A percentile compares a stretch with the other conserved stretches of the same genome.
Conservation (phyloP, 345 rosid species). For the Mangifera indica region DNA sequence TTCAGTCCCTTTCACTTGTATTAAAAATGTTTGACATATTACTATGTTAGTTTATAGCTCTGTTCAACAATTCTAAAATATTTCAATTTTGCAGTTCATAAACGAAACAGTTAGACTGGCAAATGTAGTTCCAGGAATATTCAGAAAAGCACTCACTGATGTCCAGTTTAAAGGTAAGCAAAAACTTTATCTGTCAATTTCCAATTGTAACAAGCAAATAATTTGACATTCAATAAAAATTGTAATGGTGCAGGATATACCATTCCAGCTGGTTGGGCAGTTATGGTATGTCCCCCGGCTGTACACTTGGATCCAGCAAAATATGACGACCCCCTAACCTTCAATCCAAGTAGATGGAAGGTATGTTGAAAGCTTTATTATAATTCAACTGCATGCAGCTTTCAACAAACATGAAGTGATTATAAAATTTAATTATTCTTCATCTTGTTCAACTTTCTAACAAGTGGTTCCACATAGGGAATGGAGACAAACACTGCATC, state of each 20-base stretch:
- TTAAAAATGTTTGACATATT: neutral
- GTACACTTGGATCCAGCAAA: constrained; percentile 72
- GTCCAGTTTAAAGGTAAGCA: constrained; percentile 67
- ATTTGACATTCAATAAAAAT: constrained; percentile 1
- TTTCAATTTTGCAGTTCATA: constrained; percentile 57
- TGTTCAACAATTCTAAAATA: constrained; percentile 23
- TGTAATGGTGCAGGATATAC: constrained; percentile 61
- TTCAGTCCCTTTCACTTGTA: constrained; percentile 13
- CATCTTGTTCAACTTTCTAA: neutral
- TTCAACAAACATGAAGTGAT: neutral
- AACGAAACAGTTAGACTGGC: constrained; percentile 92
- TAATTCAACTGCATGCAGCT: constrained; percentile 12
- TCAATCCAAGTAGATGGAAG: constrained; percentile 92
- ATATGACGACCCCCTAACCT: constrained; percentile 71
- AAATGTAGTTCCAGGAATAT: constrained; percentile 91
- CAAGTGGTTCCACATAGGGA: constrained; percentile 46
- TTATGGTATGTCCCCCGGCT: constrained; percentile 95
- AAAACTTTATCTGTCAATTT: neutral
- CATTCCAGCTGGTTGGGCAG: constrained; percentile 90
- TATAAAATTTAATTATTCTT: neutral
- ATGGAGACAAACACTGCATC: constrained; percentile 53
- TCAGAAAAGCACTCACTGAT: constrained; percentile 77
- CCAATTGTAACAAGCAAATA: neutral
- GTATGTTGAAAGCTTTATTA: constrained; percentile 42
- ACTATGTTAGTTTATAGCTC: neutral